Evolutionary conservation across 1,284 basidiomycete genomes (phyloP).

Genomic region (Amylostereum areolatum): DNA sequence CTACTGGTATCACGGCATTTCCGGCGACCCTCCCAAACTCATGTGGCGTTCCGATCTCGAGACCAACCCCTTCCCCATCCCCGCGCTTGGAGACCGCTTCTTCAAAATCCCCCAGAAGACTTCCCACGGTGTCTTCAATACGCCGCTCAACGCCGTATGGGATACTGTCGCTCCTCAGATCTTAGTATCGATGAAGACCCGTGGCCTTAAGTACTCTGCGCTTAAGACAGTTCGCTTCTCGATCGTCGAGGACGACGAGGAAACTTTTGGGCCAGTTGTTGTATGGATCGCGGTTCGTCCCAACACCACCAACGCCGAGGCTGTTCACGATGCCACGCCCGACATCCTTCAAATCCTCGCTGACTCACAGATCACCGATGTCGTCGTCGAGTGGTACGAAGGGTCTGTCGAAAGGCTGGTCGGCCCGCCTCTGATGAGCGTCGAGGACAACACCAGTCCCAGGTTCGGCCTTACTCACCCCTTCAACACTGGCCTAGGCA

Average conservation of each 20-base stretch:
- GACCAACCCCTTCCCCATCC: slow-evolving; percentile 25
- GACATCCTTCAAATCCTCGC: slow-evolving; percentile 31
- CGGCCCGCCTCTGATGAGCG: slow-evolving; percentile 20
- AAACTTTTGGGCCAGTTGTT: slow-evolving; percentile 26
- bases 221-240: slow-evolving; percentile 28
- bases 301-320: slow-evolving; percentile 25
- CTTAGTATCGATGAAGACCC: slow-evolving; percentile 23
- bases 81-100: slow-evolving; percentile 17
- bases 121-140: slow-evolving; percentile 29
- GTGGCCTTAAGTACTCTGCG: slow-evolving; percentile 25
- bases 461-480: slow-evolving; percentile 20
- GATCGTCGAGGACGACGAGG: slow-evolving; percentile 23
- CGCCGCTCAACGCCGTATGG: slow-evolving; percentile 25
- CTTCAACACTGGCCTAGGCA: slow-evolving; percentile 22
- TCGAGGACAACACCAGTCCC: slow-evolving; percentile 18
- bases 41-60: slow-evolving; percentile 30
- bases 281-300: slow-evolving; percentile 33
- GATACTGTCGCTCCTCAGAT: slow-evolving; percentile 28
- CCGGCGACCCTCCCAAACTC: slow-evolving; percentile 28
- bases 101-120: slow-evolving; percentile 28
- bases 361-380: slow-evolving; percentile 19
- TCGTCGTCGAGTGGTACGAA: slow-evolving; percentile 31
- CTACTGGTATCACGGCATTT: slow-evolving; percentile 28
- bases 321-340: slow-evolving; percentile 26
- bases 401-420: slow-evolving; percentile 21